These are phyloP conservation scores for Pseudozyma sp. DNA, from an alignment of 1,284 basidiomycete species.

Conservation along the genomic window DNA sequence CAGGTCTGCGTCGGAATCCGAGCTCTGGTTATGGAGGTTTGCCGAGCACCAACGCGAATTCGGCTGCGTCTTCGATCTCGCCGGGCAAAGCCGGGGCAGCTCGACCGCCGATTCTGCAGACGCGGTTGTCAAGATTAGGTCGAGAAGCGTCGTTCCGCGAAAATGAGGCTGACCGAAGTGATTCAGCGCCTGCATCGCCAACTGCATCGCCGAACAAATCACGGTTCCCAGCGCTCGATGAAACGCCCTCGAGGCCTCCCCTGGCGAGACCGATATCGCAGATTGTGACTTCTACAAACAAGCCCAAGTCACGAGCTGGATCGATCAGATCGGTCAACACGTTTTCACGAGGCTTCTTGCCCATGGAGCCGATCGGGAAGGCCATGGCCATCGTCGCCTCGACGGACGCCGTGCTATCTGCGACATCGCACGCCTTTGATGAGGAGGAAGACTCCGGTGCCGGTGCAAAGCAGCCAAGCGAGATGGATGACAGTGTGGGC, in stretches of 20 bases:
- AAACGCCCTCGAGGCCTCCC: slow-evolving; percentile 10
- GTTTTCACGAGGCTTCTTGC: slow-evolving; percentile 44
- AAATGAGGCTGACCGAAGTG: slow-evolving; percentile 12
- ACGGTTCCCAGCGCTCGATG: slow-evolving; percentile 26
- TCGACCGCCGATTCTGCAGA: slow-evolving; percentile 3
- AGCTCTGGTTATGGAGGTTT: slow-evolving; percentile 39
- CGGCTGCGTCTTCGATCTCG: slow-evolving; percentile 40
- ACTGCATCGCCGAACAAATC: slow-evolving; percentile 23
- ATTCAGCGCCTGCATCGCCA: slow-evolving; percentile 18
- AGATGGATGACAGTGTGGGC: slow-evolving; percentile 30
- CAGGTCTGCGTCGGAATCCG: slow-evolving; percentile 36
- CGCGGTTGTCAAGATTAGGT: slow-evolving; percentile 26
- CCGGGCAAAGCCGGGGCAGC: slow-evolving; percentile 24
- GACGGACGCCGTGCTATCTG: slow-evolving; percentile 44
- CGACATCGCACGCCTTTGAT: slow-evolving; percentile 37
- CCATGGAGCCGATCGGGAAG: slow-evolving; percentile 59
- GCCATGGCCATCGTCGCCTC: slow-evolving; percentile 56
- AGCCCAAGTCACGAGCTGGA: slow-evolving; percentile 38
- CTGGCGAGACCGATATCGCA: slow-evolving; percentile 38
- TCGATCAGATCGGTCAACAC: slow-evolving; percentile 57
- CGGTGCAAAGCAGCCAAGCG: slow-evolving; percentile 3
- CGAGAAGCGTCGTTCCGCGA: slow-evolving; percentile 34
- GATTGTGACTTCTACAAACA: slow-evolving; percentile 24
- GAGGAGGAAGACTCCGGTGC: slow-evolving; percentile 8
- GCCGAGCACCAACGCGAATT: slow-evolving; percentile 24